Evolutionary conservation across 2,329 filamentous ascomycete species (phyloP).

Genomic region (Shiraia bambusicola): DNA sequence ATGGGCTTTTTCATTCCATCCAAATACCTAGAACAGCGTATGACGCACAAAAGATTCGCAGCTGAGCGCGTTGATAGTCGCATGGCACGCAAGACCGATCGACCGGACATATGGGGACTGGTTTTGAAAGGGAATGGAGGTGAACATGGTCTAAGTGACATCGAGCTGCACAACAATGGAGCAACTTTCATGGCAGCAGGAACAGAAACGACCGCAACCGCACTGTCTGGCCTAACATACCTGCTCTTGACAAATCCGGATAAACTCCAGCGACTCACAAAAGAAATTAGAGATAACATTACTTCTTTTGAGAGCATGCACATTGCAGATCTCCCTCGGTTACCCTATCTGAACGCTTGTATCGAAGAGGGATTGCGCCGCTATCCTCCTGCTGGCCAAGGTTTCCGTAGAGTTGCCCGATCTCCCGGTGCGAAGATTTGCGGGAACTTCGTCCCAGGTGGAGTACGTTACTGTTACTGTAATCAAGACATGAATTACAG

Average conservation of each 20-base stretch:
- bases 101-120: conserved; percentile 45
- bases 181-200: conserved; percentile 30
- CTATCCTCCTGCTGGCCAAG: conserved; percentile 47
- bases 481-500: background rate
- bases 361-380: conserved; percentile 49
- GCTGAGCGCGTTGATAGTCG: conserved; percentile 23
- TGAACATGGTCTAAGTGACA: conserved; percentile 9
- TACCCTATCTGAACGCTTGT: conserved; percentile 47
- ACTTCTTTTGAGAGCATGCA: conserved; percentile 18
- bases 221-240: conserved; percentile 29
- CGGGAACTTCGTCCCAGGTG: conserved; percentile 37
- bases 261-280: conserved; percentile 14
- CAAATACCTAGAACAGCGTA: conserved; percentile 9
- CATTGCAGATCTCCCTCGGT: conserved; percentile 13
- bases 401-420: conserved; percentile 32
- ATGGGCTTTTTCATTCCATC: conserved; percentile 8
- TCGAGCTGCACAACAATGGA: conserved; percentile 33
- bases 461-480: conserved; percentile 9
- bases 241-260: conserved; percentile 23
- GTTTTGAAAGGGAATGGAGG: conserved; percentile 30
- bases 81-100: conserved; percentile 20
- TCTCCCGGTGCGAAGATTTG: conserved; percentile 27
- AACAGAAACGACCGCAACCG: conserved; percentile 33
- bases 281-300: conserved; percentile 24
- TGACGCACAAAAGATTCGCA: conserved; percentile 13